phyloP scores from a whole-genome alignment of 2,329 filamentous ascomycete genomes.

The Sclerotinia minor region DNA sequence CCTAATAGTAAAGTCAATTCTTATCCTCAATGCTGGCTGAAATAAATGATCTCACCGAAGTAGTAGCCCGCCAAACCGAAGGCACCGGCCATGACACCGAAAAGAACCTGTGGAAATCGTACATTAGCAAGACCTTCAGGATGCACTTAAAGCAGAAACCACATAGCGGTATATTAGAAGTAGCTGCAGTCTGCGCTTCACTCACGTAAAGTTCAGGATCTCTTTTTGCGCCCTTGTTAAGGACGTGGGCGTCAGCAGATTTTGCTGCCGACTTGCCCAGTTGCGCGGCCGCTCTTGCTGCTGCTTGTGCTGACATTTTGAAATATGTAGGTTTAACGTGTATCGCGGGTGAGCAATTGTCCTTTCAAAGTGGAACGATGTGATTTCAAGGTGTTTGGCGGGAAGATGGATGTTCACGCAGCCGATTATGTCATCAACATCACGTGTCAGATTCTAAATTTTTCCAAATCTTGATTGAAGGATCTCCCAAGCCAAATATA shows the following conservation, averaged over 20 bases:
- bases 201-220: slow-evolving; percentile 76
- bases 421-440: neutral
- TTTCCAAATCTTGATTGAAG: neutral
- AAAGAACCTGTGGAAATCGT: slow-evolving; percentile 67
- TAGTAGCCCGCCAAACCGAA: slow-evolving; percentile 89
- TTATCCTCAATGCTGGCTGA: slow-evolving; percentile 13
- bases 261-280: slow-evolving; percentile 44
- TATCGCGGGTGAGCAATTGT: slow-evolving; percentile 15
- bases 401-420: slow-evolving; percentile 11
- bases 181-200: slow-evolving; percentile 15
- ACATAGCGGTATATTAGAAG: slow-evolving; percentile 32
- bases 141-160: slow-evolving; percentile 12
- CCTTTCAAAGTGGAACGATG: slow-evolving; percentile 29
- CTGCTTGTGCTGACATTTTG: slow-evolving; percentile 41
- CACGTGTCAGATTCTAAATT: neutral
- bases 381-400: slow-evolving; percentile 22
- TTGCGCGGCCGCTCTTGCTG: slow-evolving; percentile 41
- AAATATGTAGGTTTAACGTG: slow-evolving; percentile 24
- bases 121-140: slow-evolving; percentile 20
- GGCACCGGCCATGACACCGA: slow-evolving; percentile 85
- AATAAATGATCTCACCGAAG: slow-evolving; percentile 58
- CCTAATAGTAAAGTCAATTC: slow-evolving; percentile 51
- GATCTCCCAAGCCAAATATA: neutral
- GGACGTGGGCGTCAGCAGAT: slow-evolving; percentile 47
- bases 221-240: slow-evolving; percentile 65